Evolutionary conservation across 345 rosid genomes (phyloP), one percentile per base, ranked within the genome.

Genomic region (Acer campestre): DNA sequence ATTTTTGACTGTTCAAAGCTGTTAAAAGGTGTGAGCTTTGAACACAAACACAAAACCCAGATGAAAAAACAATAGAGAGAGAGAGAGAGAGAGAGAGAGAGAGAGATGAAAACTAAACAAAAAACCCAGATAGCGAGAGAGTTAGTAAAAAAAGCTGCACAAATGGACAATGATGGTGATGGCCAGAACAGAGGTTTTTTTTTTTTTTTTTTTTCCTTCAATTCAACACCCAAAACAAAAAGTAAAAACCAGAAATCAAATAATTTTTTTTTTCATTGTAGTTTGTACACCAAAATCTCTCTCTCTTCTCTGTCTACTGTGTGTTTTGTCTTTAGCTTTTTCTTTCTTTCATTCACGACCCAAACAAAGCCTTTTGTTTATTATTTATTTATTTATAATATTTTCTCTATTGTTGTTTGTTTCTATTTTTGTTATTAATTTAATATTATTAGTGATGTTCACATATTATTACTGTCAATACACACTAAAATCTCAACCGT

Each of bases 151-250:
- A 77, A 78, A 35, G 78, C 80, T 78, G 79, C 74, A 66, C 67
- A 67, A 80, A 77, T 73, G 74, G 78, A 76, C 84, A 80, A 84
- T 80, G 87, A 86, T 82, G 79, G 85, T 65, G 88, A 86, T 81
- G 67, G 82, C 38, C 80, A 80, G 78, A 78, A 55, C 18, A 69
- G 74, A 70, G 10, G 1, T 25, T 25, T 25, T 18, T 16, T 16
- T 59, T 59, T n/a, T n/a, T n/a, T 9, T 58, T 58, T 58, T 58
- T n/a, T 58, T 58, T 7, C 0, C 31, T 56, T 70, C 80, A 62
- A 78, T 75, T 59, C 64, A 73, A 67, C 71, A 8, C 48, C 48
- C 11, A 17, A 46, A 68, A 75, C 67, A 76, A 74, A 29, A 29
- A 2, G 31, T 29, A 29, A 29, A 63, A 76, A 79, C 78, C 85